Base-by-base conservation (phyloP, 352 stramenopile genomes). In the Phytopythium vexans region DNA sequence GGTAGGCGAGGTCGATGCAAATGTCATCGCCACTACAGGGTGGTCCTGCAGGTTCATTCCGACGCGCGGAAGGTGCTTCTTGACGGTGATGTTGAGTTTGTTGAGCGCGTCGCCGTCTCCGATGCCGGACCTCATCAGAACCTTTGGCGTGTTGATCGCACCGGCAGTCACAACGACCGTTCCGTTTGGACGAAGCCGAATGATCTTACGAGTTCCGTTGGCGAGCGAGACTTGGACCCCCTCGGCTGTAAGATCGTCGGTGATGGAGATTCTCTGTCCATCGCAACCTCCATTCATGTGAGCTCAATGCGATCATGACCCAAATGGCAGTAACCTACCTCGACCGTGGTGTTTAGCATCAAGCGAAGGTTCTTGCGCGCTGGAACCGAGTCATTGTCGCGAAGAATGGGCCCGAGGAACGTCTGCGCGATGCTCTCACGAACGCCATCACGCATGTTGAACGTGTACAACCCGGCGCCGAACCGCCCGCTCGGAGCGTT, bases 31-130 rank as follows among this genome's bases (percentile, higher is more conserved):
- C 6, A 96, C 58, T 32, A 88, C 87, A 4, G 85, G 87, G 45
- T 96, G 89, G 52, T 97, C 89, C 52, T 96, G 87, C 12, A 97
- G 58, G 52, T 96, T 96, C 72, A 85, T 88, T 4, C 89, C 89
- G 2, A 97, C 86, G 11, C 72, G 77, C 16, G 83, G 53, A 9
- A 93, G 60, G 43, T 90, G 68, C 10, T 90, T 88, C 46, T 84
- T 80, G 11, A 83, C 61, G 0, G 70, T 68, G 32, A 95, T 54
- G 0, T 64, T 66, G 14, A 75, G 60, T 9, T 69, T 56, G 9
- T 70, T 42, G 2, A 95, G 77, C 16, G 62, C 64, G 15, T 67
- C 62, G 15, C 51, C 49, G 52, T 83, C 53, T 6, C 72, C 79
- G 35, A 90, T 58, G 6, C 79, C 76, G 3, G 79, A 94, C 34